These are phyloP conservation scores for Gastrolobium bilobum DNA, from an alignment of 306 rosid genomes.

Conservation along the genomic window DNA sequence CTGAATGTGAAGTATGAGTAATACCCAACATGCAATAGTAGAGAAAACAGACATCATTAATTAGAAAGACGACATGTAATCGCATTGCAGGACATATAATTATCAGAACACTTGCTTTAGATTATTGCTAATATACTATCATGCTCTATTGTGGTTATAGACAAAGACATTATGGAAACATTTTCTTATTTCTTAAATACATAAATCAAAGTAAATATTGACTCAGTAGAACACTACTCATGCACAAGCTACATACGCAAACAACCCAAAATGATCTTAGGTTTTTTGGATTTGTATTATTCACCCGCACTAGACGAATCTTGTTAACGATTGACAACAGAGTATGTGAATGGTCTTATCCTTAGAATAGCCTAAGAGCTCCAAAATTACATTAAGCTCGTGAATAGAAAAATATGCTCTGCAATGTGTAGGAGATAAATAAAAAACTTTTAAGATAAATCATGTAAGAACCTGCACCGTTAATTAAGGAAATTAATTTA, in stretches of 20 bases:
- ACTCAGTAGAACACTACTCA: neutral
- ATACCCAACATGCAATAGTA: too few relatives aligned
- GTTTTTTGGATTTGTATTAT: slow-evolving; percentile 18
- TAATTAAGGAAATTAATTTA: too few relatives aligned
- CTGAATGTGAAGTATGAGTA: too few relatives aligned
- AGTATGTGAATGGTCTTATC: slow-evolving; percentile 70
- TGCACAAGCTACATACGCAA: slow-evolving; percentile 30
- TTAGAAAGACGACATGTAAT: neutral
- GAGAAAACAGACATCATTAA: slow-evolving; percentile 3
- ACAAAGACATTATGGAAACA: neutral
- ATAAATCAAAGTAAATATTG: neutral
- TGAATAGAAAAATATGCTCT: slow-evolving; percentile 90
- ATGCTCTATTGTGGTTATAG: neutral
- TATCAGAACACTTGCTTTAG: neutral
- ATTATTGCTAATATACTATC: neutral
- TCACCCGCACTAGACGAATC: slow-evolving; percentile 88
- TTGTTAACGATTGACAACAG: slow-evolving; percentile 90
- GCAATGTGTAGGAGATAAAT: slow-evolving; percentile 44
- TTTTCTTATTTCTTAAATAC: slow-evolving; percentile 20
- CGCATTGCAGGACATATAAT: slow-evolving; percentile 18
- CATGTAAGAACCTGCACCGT: neutral
- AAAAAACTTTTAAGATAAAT: neutral
- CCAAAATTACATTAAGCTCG: slow-evolving; percentile 77
- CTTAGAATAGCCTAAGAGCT: slow-evolving; percentile 82
- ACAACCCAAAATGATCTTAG: neutral